Base-by-base conservation (phyloP, 192 early-diverging fungal genomes). In the Phlyctochytrium planicorne region DNA sequence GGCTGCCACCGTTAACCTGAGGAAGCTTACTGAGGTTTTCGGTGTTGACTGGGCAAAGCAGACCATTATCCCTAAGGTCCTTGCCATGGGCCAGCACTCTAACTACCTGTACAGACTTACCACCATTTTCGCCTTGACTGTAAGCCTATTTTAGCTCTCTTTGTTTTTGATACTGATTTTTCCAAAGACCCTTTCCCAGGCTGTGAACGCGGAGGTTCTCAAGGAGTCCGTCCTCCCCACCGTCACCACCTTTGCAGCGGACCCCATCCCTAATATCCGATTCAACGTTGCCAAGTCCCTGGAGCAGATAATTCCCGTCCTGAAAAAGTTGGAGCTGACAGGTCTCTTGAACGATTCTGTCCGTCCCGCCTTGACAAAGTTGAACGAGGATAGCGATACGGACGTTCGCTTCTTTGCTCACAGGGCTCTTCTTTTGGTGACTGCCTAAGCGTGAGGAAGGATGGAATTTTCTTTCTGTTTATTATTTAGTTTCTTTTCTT, bases 81-180 rank as follows among this genome's bases (percentile, higher is more conserved):
- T 95, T 70, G 90, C 80, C 3, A 92, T 96, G 92, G 84, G 91
- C 25, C 89, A 80, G 12, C 88, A 98, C 78, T 87, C 87, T 47
- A 99, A 98, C 80, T 98, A 99, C 78, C 75, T 99, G 72, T 94
- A 95, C 81, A 88, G 97, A 70, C 95, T 99, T 92, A 99, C 96
- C 0, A 97, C 94, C 2, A 88, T 99, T 60, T 96, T 97, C 83
- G 92, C 96, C 16, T 86, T 98, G 63, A 92, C 92, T 31, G 93
- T 94, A 80, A 52, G 82, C 75, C n/a, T 63, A 33, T 16, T 62
- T 35, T 62, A 34, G 1, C 47, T 60, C 33, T 55, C 47, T 53
- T 23, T 52, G 40, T 52, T 52, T 25, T 64, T 20, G 34, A 24
- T 16, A n/a, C 62, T 53, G 30, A 25, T 53, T 4, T 37, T 14